phyloP scores from a whole-genome alignment of 2,329 filamentous ascomycete species.

The Alternaria solani region DNA sequence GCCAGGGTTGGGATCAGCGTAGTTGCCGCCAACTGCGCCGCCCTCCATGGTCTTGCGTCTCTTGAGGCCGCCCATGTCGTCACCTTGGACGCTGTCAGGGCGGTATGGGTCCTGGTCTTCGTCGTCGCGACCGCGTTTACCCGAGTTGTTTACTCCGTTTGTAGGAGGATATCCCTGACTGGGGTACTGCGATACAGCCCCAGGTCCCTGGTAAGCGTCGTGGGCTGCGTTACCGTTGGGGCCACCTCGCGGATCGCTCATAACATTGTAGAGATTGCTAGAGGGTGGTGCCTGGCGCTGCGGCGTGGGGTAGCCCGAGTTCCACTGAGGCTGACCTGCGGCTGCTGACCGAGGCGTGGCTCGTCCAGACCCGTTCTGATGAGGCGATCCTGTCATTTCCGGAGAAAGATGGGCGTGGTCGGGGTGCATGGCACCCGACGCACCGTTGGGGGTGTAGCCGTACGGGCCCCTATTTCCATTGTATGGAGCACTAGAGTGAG shows the following conservation, averaged over 20 bases:
- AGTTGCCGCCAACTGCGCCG: conserved; percentile 44
- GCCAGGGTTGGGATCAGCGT: conserved; percentile 42
- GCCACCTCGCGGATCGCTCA: conserved; percentile 77
- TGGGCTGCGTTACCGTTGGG: conserved; percentile 70
- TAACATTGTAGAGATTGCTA: conserved; percentile 87
- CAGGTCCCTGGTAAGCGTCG: conserved; percentile 75
- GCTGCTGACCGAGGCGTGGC: conserved; percentile 84
- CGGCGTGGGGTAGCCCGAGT: conserved; percentile 77
- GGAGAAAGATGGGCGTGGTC: conserved; percentile 81
- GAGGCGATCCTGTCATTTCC: conserved; percentile 84
- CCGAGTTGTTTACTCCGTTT: conserved; percentile 68
- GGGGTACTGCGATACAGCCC: conserved; percentile 67
- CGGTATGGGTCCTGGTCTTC: conserved; percentile 72
- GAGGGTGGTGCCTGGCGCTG: conserved; percentile 73
- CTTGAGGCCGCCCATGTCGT: conserved; percentile 72
- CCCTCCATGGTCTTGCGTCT: conserved; percentile 77
- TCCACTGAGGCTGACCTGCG: conserved; percentile 76
- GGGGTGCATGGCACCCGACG: conserved; percentile 70
- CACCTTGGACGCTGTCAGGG: conserved; percentile 62
- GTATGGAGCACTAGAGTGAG: conserved; percentile 77
- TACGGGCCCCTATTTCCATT: conserved; percentile 76
- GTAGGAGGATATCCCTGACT: conserved; percentile 64
- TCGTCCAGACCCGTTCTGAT: conserved; percentile 81
- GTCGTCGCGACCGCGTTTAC: conserved; percentile 70
- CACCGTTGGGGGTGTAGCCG: conserved; percentile 74